Base-by-base conservation (phyloP, 2,329 filamentous ascomycete species). In the Botryosphaeria dothidea region DNA sequence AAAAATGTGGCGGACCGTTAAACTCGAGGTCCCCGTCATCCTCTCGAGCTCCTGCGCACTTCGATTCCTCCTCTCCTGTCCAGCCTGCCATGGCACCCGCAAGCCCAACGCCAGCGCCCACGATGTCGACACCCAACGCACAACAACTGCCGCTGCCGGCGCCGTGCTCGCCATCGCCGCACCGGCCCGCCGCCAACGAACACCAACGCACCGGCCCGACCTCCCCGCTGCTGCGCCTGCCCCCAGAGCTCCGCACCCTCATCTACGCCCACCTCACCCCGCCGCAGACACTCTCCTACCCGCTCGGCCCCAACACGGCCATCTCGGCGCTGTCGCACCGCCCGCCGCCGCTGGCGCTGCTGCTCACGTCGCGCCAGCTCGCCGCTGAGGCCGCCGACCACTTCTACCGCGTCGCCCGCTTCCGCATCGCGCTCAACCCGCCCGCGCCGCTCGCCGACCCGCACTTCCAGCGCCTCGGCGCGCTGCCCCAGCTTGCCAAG, bases 301-400 rank as follows among this genome's bases (percentile, higher is more conserved):
- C 56, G 25, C 56, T 60, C 19, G 56, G 56, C 8, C 56, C 56
- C n/a, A 60, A 60, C 56, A 60, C 56, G 27, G 56, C 56, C 56
- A 46, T 60, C 38, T 31, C 17, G 17, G 38, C 56, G 11, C 38
- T 60, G 7, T 60, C 56, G 41, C 56, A 48, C 56, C 38, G 38
- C 4, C 56, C 56, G 27, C 56, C 56, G 17, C 56, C 56, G 56
- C 56, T 29, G 21, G 38, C 56, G 8, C 56, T 60, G 25, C 56
- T 60, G 17, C 56, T 60, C 11, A 46, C 56, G n/a, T 60, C 15
- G 7, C 56, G 56, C 27, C 8, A 19, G 25, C 56, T 60, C 25
- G 41, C 56, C 25, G 19, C 41, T 41, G 56, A 60, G 27, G 41
- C 56, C 17, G 38, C 46, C 56, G 56, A 60, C 41, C 56, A 60